phyloP scores from a whole-genome alignment of 2,329 filamentous ascomycete species.

The Remersonia thermophila region DNA sequence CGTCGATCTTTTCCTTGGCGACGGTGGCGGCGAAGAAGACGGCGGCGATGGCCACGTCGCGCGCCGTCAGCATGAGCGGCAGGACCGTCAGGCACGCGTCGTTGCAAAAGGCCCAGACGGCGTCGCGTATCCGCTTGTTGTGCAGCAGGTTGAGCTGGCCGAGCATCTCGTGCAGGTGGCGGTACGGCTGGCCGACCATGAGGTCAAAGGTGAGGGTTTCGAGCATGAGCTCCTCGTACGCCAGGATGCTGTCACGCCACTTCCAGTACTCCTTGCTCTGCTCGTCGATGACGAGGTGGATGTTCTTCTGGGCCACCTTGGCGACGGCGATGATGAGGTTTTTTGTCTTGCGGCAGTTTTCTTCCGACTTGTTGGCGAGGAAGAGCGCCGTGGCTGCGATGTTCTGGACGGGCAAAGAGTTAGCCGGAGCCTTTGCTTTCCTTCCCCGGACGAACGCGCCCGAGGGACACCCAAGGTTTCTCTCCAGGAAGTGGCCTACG shows the following conservation, averaged over 20 bases:
- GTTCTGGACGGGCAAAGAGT: constrained; percentile 34
- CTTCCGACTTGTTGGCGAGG: constrained; percentile 91
- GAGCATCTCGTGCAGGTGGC: constrained; percentile 69
- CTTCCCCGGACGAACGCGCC: no score
- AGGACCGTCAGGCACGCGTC: constrained; percentile 77
- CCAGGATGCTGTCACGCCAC: constrained; percentile 88
- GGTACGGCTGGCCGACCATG: constrained; percentile 79
- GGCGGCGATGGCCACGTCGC: constrained; percentile 71
- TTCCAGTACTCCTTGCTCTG: constrained; percentile 98
- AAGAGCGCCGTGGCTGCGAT: constrained; percentile 87
- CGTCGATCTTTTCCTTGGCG: constrained; percentile 62
- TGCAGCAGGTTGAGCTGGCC: constrained; percentile 42
- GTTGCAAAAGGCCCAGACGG: constrained; percentile 88
- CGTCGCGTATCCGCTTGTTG: constrained; percentile 71
- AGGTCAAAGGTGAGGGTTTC: constrained; percentile 91
- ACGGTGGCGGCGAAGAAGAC: constrained; percentile 79
- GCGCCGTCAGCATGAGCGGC: constrained; percentile 66
- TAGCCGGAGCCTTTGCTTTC: not conserved
- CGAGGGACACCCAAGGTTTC: no score
- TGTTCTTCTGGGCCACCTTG: constrained; percentile 88
- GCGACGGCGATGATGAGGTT: constrained; percentile 89
- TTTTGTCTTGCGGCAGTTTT: constrained; percentile 91
- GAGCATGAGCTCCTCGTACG: constrained; percentile 84
- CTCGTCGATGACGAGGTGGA: constrained; percentile 81
- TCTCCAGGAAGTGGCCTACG: no score